Conservation (phyloP, 306 rosid species). For the Leucaena leucocephala region DNA sequence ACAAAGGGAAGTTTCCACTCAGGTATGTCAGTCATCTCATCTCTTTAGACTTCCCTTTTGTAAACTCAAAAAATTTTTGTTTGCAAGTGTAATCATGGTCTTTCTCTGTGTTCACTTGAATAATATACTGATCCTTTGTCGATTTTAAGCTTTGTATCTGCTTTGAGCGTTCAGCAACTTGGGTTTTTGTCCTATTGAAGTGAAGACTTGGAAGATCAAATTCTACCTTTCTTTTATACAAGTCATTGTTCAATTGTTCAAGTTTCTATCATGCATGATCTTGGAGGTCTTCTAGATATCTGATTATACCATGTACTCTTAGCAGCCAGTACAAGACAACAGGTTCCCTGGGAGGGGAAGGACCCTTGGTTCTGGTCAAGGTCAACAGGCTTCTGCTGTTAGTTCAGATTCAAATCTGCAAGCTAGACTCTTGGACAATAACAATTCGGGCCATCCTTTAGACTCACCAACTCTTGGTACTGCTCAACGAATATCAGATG, state of each 20-base stretch:
- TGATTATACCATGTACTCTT: conserved; percentile 33
- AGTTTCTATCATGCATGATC: conserved; percentile 23
- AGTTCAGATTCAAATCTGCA: conserved; percentile 79
- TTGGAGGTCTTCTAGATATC: conserved; percentile 21
- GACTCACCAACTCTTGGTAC: conserved; percentile 47
- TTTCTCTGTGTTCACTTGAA: not conserved
- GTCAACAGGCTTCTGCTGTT: conserved; percentile 54
- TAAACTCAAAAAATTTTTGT: conserved; percentile 5
- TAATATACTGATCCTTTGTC: too few species aligned
- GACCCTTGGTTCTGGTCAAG: conserved; percentile 63
- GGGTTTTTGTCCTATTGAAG: conserved; percentile 21
- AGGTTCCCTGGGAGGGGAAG: conserved; percentile 93
- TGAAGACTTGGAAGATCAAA: conserved; percentile 31
- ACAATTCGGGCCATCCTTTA: conserved; percentile 46
- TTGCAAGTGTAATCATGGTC: conserved; percentile 15
- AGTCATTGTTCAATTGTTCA: conserved; percentile 29
- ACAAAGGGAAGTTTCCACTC: conserved; percentile 68
- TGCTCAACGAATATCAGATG: conserved; percentile 58
- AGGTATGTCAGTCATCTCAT: conserved; percentile 54
- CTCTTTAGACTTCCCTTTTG: conserved; percentile 16
- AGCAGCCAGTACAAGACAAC: conserved; percentile 60
- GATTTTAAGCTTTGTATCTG: too few species aligned
- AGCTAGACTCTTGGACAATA: conserved; percentile 76
- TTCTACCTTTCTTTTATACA: conserved; percentile 25
- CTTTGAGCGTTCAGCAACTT: too few species aligned